phyloP scores from a whole-genome alignment of 2,329 filamentous ascomycete genomes.

The Aspergillus spinulosporus region DNA sequence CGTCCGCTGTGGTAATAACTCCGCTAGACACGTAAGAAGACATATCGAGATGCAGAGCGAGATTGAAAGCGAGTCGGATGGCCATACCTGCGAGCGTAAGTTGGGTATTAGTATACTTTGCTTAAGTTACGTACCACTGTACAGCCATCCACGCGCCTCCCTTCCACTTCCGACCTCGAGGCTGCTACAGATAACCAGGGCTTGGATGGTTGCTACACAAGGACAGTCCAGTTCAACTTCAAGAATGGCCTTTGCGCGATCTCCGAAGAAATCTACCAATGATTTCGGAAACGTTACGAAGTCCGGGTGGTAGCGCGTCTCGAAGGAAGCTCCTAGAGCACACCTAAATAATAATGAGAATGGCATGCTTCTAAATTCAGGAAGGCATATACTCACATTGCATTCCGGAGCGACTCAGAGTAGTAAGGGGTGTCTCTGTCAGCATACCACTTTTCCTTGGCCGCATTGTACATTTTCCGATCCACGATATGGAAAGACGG shows the following conservation, averaged over 20 bases:
- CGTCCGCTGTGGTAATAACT: conserved; percentile 18
- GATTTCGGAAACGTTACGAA: conserved; percentile 6
- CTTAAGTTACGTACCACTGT: background rate
- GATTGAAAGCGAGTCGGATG: conserved; percentile 28
- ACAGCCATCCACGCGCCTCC: conserved; percentile 9
- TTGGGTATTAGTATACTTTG: background rate
- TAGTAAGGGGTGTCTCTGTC: conserved; percentile 25
- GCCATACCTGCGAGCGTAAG: conserved; percentile 22
- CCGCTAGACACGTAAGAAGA: conserved; percentile 20
- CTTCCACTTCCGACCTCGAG: background rate
- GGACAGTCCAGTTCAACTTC: conserved; percentile 4
- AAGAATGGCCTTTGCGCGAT: conserved; percentile 4
- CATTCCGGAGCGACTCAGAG: conserved; percentile 28
- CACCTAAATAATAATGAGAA: background rate
- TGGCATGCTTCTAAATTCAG: background rate
- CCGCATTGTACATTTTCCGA: conserved; percentile 26
- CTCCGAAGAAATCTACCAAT: conserved; percentile 2
- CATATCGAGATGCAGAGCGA: conserved; percentile 35
- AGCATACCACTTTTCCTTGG: conserved; percentile 18
- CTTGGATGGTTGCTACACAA: conserved; percentile 1
- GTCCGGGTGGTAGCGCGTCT: conserved; percentile 2
- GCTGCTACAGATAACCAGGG: conserved; percentile 1
- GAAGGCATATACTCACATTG: conserved; percentile 21
- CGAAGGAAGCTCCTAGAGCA: background rate
- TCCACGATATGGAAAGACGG: conserved; percentile 40